Evolutionary conservation across 176 grass and related monocot genomes (phyloP).

Genomic region (Alloteropsis semialata): DNA sequence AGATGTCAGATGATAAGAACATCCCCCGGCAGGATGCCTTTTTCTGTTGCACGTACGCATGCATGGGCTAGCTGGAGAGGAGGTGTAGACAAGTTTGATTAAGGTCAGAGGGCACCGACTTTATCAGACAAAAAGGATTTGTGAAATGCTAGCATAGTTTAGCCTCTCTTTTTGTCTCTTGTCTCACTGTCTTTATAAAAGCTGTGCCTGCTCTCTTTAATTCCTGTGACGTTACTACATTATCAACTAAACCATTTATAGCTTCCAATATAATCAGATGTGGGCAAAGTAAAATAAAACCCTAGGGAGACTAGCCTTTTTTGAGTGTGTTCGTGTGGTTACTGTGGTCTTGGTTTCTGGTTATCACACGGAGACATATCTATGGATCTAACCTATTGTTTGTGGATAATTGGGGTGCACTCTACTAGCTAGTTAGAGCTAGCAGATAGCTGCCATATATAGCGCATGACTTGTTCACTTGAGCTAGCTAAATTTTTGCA

Average conservation of each 20-base stretch:
- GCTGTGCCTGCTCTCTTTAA: neutral
- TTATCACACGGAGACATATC: neutral
- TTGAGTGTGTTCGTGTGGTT: neutral
- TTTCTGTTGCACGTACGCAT: constrained; percentile 10
- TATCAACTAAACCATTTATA: neutral
- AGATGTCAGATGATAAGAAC: constrained; percentile 28
- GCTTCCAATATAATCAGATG: neutral
- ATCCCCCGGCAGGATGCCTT: neutral
- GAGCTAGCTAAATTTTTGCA: neutral
- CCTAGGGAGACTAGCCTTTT: neutral
- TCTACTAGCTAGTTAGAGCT: neutral
- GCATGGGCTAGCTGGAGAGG: neutral
- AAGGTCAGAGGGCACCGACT: constrained; percentile 30
- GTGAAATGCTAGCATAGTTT: constrained; percentile 2
- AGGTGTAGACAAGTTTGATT: neutral
- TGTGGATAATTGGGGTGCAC: constrained; percentile 22
- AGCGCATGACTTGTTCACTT: neutral
- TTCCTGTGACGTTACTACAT: neutral
- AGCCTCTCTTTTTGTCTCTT: constrained; percentile 35
- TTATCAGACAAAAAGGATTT: constrained; percentile 32
- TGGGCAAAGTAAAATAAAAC: neutral
- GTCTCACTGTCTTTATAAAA: constrained; percentile 14
- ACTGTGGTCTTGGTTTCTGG: neutral
- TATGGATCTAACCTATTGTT: neutral
- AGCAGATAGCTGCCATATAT: neutral